A percentile compares a stretch with the other conserved stretches of the same genome.
These are phyloP conservation scores for Cladosporium sp. DNA, from an alignment of 2,329 filamentous ascomycete species.

Conservation along the genomic window DNA sequence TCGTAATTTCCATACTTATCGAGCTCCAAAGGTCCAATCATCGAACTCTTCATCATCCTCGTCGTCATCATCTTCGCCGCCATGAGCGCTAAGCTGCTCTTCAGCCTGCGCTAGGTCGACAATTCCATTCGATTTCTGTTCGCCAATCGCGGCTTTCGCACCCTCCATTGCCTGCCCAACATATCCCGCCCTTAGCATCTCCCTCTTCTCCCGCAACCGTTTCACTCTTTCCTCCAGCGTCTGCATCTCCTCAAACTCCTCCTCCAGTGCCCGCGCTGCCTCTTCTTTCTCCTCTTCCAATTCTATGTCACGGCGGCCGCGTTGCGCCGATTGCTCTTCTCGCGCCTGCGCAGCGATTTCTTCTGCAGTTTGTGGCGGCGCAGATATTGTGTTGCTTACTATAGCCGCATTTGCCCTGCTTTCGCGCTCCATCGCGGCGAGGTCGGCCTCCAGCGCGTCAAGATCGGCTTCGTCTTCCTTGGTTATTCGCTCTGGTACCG, in stretches of 20 bases:
- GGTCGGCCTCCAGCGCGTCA: slow-evolving; percentile 78
- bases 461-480: slow-evolving; percentile 42
- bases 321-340: slow-evolving; percentile 41
- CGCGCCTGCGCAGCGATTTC: slow-evolving; percentile 44
- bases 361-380: slow-evolving; percentile 44
- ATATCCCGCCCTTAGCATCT: slow-evolving; percentile 34
- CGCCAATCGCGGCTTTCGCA: not conserved
- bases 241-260: slow-evolving; percentile 50
- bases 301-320: slow-evolving; percentile 40
- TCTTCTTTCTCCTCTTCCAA: slow-evolving; percentile 47
- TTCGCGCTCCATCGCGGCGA: slow-evolving; percentile 45
- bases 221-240: slow-evolving; percentile 43
- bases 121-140: not conserved
- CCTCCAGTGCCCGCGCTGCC: slow-evolving; percentile 40
- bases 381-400: slow-evolving; percentile 34
- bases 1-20: not conserved
- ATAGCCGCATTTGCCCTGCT: slow-evolving; percentile 29
- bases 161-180: slow-evolving; percentile 1
- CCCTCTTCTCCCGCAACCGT: slow-evolving; percentile 43
- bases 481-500: slow-evolving; percentile 30
- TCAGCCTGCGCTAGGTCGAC: not conserved
- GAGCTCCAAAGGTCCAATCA: slow-evolving; percentile 21
- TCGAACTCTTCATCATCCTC: slow-evolving; percentile 20
- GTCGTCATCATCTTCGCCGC: slow-evolving; percentile 14
- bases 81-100: not conserved